Evolutionary conservation across 108 stramenopile genomes (phyloP).

Genomic region (Parmales sp.): DNA sequence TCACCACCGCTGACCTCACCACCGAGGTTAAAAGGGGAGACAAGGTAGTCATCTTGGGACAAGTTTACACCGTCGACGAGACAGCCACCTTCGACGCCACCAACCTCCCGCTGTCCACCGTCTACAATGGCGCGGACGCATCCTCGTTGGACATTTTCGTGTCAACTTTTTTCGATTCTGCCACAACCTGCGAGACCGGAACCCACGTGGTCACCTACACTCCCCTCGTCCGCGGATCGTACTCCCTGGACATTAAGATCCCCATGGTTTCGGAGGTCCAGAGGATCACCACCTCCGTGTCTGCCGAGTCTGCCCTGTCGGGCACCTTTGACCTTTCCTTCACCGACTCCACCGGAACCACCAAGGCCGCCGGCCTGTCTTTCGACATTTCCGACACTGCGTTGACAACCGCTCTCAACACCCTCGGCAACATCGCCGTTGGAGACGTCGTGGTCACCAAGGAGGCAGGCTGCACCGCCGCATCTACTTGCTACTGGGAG

Average conservation of each 20-base stretch:
- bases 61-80: conserved; percentile 30
- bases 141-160: not conserved
- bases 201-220: conserved; percentile 35
- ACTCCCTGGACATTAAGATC: conserved; percentile 35
- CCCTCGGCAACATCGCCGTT: conserved; percentile 15
- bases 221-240: conserved; percentile 38
- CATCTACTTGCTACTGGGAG: conserved; percentile 37
- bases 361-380: conserved; percentile 16
- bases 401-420: conserved; percentile 29
- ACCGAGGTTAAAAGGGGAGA: conserved; percentile 34
- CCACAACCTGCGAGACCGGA: conserved; percentile 29
- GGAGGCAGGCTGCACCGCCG: conserved; percentile 26
- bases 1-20: conserved; percentile 14
- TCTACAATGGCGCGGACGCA: conserved; percentile 19
- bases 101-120: conserved; percentile 26
- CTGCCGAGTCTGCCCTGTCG: conserved; percentile 15
- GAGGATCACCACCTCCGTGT: conserved; percentile 22
- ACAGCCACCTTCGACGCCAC: conserved; percentile 22
- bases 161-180: conserved; percentile 22
- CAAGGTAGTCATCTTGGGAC: conserved; percentile 31
- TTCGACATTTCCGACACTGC: conserved; percentile 26
- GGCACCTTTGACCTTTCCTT: conserved; percentile 28
- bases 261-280: conserved; percentile 35
- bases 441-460: conserved; percentile 24
- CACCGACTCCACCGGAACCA: not conserved